Evolutionary conservation across 768 basidiomycete genomes (phyloP).

Genomic region (Arthromyces matolae): DNA sequence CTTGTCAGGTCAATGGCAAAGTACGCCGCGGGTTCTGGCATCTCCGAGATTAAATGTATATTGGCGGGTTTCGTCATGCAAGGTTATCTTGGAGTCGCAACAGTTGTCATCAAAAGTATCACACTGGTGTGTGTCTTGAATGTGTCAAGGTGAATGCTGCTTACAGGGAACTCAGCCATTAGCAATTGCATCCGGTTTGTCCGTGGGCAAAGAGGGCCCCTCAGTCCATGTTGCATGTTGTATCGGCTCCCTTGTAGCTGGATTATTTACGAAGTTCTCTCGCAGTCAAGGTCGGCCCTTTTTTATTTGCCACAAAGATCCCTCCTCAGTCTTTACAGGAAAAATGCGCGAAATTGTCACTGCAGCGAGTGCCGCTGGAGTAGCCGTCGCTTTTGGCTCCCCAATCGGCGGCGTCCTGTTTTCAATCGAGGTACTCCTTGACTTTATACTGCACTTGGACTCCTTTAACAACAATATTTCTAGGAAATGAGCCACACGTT

Average conservation of each 20-base stretch:
- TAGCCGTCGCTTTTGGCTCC: constrained; percentile 97
- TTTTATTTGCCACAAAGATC: no score
- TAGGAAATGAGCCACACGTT: constrained; percentile 99
- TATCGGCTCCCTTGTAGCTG: constrained; percentile 86
- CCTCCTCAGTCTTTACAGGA: no score
- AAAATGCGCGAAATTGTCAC: constrained; percentile 90
- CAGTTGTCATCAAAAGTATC: constrained; percentile 90
- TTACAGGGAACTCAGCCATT: constrained; percentile 61
- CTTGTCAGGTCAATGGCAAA: constrained; percentile 86
- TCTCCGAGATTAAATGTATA: constrained; percentile 98
- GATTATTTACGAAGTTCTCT: constrained; percentile 76
- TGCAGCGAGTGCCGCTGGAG: constrained; percentile 95
- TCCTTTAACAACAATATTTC: background rate
- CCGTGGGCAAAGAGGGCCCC: constrained; percentile 97
- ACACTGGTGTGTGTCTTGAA: constrained; percentile 63
- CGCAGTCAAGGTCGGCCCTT: constrained; percentile 74
- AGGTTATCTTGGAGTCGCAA: constrained; percentile 86
- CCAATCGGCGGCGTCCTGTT: constrained; percentile 98
- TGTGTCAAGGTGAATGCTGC: background rate
- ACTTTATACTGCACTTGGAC: background rate
- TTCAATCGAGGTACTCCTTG: constrained; percentile 90
- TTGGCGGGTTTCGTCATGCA: constrained; percentile 97
- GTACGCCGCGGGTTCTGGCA: constrained; percentile 96
- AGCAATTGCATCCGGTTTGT: constrained; percentile 94
- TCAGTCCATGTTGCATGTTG: constrained; percentile 97